Evolutionary conservation across 495 filamentous ascomycete genomes (phyloP), one percentile per base, ranked within the genome.

Genomic region (Penicillium chermesinum): DNA sequence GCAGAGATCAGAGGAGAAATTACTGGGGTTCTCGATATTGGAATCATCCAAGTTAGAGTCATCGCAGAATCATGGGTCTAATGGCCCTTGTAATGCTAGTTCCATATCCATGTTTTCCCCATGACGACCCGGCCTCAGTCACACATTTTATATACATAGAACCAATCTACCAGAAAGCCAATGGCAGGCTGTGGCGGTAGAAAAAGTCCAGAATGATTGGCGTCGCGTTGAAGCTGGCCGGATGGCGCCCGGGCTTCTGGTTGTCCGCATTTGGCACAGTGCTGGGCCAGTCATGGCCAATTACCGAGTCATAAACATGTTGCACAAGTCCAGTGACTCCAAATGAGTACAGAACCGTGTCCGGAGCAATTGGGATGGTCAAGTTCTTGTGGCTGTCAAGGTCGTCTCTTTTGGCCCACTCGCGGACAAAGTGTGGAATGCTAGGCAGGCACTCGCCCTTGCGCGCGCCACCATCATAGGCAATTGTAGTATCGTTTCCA

Each of bases 281-380:
- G 16, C 42, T 44, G 17, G 42, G 42, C 42, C 42, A 44, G 32
- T 44, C 42, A 21, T 44, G 42, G 34, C 42, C 42, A 8, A 44
- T 44, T 18, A 44, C 42, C 7, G 42, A 17, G 15, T 44, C 42
- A 21, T 36, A 44, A 10, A 44, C 15, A 18, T 34, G 34, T n/a
- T 17, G 27, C 16, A 44, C 42, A 15, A 44, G 15, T 12, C 30
- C 42, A 10, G 27, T 16, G 14, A n/a, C 1, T 3, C 42, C 42
- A 21, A 36, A 44, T 1, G 42, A 44, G 16, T 36, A 44, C 7
- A 19, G 2, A 4, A 35, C 27, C 1, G 42, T 22, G 13, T 44
- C 25, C 9, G 16, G 20, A 7, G 42, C 16, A 13, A 44, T 13
- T 18, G 25, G 10, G 4, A 18, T 17, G 12, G 42, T 44, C 15